Evolutionary conservation across 2,329 filamentous ascomycete genomes (phyloP).

Genomic region (Fusarium clavum): DNA sequence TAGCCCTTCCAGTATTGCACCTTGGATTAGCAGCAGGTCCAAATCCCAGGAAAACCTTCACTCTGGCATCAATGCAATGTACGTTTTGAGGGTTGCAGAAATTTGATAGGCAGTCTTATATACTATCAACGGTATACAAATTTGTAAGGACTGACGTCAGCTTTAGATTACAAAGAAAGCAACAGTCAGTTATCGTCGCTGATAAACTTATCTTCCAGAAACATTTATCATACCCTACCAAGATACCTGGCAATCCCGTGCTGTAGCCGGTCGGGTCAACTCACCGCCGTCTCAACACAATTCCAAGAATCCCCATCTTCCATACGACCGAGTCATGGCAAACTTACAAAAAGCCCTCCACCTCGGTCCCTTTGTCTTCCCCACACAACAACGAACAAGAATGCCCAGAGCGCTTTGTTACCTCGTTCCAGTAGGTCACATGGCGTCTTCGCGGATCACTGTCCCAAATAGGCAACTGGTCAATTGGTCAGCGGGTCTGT

Average conservation of each 20-base stretch:
- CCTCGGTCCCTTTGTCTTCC: neutral
- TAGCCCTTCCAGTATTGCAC: too few relatives aligned
- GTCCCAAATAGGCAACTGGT: slow-evolving; percentile 1
- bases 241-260: neutral
- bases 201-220: too few relatives aligned
- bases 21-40: too few relatives aligned
- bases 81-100: too few relatives aligned
- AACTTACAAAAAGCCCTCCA: neutral
- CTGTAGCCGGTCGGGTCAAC: neutral
- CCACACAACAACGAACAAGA: neutral
- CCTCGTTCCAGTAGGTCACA: neutral
- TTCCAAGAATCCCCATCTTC: neutral
- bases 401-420: neutral
- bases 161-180: too few relatives aligned
- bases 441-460: neutral
- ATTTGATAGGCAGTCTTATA: too few relatives aligned
- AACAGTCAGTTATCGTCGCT: too few relatives aligned
- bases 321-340: neutral
- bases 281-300: neutral
- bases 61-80: too few relatives aligned
- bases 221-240: too few relatives aligned
- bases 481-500: neutral
- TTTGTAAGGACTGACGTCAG: too few relatives aligned
- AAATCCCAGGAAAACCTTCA: too few relatives aligned
- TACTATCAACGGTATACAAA: too few relatives aligned